phyloP scores from a whole-genome alignment of 768 basidiomycete genomes.

The Termitomyces sp. region DNA sequence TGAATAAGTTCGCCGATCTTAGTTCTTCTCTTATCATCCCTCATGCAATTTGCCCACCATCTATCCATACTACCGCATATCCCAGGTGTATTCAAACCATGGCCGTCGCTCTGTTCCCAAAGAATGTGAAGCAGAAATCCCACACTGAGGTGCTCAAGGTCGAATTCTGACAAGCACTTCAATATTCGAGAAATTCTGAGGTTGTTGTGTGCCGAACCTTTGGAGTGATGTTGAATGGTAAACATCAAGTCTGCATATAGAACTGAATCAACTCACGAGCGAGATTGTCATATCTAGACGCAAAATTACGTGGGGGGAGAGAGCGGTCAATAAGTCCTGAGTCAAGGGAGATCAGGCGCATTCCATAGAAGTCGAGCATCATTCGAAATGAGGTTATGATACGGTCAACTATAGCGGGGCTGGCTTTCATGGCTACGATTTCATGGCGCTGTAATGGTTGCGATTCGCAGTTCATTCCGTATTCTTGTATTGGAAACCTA shows the following conservation, averaged over 20 bases:
- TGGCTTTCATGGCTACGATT: slow-evolving; percentile 46
- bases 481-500: slow-evolving; percentile 72
- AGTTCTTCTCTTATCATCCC: slow-evolving; percentile 51
- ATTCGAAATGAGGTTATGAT: slow-evolving; percentile 57
- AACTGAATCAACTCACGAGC: slow-evolving; percentile 41
- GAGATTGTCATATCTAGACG: slow-evolving; percentile 57
- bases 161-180: slow-evolving; percentile 69
- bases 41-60: slow-evolving; percentile 75
- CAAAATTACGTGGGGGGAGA: slow-evolving; percentile 41
- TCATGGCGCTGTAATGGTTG: slow-evolving; percentile 67
- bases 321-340: slow-evolving; percentile 57
- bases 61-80: slow-evolving; percentile 63
- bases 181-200: slow-evolving; percentile 73
- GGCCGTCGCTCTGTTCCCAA: slow-evolving; percentile 59
- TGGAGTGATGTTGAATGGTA: background rate
- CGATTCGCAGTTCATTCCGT: slow-evolving; percentile 64
- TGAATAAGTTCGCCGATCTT: slow-evolving; percentile 48
- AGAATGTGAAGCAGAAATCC: slow-evolving; percentile 68
- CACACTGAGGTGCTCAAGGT: slow-evolving; percentile 55
- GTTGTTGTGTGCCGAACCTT: slow-evolving; percentile 70
- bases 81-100: slow-evolving; percentile 40
- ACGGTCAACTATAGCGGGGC: slow-evolving; percentile 41
- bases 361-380: slow-evolving; percentile 81
- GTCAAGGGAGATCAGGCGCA: slow-evolving; percentile 51
- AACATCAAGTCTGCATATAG: background rate